Conservation (phyloP, 2,329 filamentous ascomycete species). For the Neonectria ditissima region DNA sequence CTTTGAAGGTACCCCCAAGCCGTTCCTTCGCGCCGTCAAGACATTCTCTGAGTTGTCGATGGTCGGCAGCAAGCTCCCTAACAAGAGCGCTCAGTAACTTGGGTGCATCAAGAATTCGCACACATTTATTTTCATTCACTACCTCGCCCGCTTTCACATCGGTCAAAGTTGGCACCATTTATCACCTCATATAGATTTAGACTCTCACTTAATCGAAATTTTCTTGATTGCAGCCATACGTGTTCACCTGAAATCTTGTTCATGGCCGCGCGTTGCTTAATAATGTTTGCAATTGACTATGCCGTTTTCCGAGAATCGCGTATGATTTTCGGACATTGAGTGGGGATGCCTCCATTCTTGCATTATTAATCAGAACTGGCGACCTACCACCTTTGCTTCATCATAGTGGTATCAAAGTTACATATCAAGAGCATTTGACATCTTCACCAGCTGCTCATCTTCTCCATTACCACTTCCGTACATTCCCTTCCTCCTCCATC, state of each 20-base stretch:
- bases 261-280: not conserved
- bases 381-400: not conserved
- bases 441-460: not conserved
- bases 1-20: conserved; percentile 24
- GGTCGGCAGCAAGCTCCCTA: conserved; percentile 31
- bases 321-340: not conserved
- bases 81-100: not conserved
- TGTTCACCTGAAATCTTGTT: not conserved
- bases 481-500: not conserved
- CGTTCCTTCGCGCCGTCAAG: conserved; percentile 22
- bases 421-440: not conserved
- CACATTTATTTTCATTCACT: not conserved
- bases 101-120: not conserved
- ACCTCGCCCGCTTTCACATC: not conserved
- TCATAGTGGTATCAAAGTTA: not conserved
- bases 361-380: not conserved
- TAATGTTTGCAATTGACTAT: not conserved
- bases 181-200: not conserved
- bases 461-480: not conserved
- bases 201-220: not conserved
- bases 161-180: not conserved
- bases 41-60: conserved; percentile 33
- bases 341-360: not conserved
- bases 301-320: not conserved
- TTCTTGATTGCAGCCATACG: not conserved